Conservation (phyloP, 768 basidiomycete genomes). For the Macrolepiota albuminosa region DNA sequence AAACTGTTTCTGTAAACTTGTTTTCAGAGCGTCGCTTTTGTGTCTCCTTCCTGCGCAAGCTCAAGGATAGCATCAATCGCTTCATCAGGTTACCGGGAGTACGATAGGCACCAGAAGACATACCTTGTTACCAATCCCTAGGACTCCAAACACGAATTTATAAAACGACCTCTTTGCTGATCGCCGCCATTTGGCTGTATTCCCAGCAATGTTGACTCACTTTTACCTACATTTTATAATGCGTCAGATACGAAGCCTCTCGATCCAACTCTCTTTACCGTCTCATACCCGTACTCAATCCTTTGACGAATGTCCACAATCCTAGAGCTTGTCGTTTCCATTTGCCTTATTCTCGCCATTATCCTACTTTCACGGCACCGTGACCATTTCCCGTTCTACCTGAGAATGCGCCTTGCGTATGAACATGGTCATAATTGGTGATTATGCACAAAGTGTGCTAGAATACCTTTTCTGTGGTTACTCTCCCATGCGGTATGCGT, state of each 20-base stretch:
- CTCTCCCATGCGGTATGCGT: neutral
- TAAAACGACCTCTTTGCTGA: neutral
- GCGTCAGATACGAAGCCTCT: neutral
- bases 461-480: neutral
- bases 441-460: neutral
- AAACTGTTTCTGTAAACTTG: neutral
- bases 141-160: conserved; percentile 1
- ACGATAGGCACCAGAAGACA: neutral
- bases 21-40: neutral
- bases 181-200: conserved; percentile 3
- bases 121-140: neutral
- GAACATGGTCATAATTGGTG: conserved; percentile 6
- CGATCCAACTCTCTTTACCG: neutral
- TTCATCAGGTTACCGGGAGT: neutral
- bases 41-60: neutral
- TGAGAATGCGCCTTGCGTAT: conserved; percentile 14
- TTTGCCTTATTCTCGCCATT: conserved; percentile 8
- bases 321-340: conserved; percentile 5
- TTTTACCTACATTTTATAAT: neutral
- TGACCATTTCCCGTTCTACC: conserved; percentile 5
- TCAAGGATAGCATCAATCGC: neutral
- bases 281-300: neutral
- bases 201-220: neutral
- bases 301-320: neutral
- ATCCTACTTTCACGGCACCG: conserved; percentile 1